Base-by-base conservation (phyloP, 305 asterid genomes). In the Striga hermonthica region DNA sequence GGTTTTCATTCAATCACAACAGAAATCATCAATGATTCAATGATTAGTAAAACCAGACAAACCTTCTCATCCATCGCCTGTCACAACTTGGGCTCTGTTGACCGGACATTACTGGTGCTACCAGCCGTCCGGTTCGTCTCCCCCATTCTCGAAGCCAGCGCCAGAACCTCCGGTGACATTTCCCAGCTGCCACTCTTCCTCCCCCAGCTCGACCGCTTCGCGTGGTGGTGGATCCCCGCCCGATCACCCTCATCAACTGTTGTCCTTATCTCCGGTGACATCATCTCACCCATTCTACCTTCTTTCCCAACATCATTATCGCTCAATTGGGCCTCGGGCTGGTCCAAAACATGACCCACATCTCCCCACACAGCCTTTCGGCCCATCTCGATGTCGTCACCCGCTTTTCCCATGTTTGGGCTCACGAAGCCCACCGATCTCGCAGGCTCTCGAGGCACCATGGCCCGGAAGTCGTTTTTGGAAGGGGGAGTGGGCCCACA, bases 171-270 rank as follows among this genome's bases (percentile, higher is more conserved):
- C 11, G 97, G 97, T 3, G 98, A 86, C 94, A 90, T 89, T 61
- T 92, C 98, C 98, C 97, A 92, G 78, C 84, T 92, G 71, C 97
- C 97, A 31, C 97, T 86, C 75, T 83, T 87, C 77, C 96, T 81
- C 40, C 97, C 98, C 98, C 98, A 87, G 41, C 89, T 87, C 3
- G 97, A 84, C 12, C 93, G 82, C 67, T 96, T 83, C 0, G 96
- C 81, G 69, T 87, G 91, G 50, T 84, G 82, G 69, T 87, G 91
- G 49, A 85, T 78, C 70, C 95, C 97, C 1, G 78, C 89, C 4
- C 95, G 95, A 67, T 89, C 97, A 15, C 83, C 81, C 76, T 87
- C 97, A 12, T 82, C 90, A 41, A 91, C 97, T 0, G 87, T 84
- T 5, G 83, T 84, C 84, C 98, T 85, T 54, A 84, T 81, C 84